Conservation (phyloP, 306 rosid genomes). For the Vigna radiata region DNA sequence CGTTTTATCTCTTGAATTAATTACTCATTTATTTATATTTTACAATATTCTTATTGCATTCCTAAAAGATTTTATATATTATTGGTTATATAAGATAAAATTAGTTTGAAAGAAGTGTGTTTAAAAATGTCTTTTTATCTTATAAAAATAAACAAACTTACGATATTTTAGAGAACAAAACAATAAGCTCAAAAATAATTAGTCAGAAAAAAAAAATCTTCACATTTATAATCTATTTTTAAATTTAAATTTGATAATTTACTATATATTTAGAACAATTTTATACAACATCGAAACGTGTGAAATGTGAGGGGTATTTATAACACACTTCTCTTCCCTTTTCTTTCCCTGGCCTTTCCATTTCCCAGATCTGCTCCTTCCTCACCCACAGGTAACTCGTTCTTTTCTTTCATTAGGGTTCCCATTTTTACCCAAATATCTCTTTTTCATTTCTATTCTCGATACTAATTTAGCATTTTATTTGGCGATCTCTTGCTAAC, state of each 20-base stretch:
- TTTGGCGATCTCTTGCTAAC: background rate
- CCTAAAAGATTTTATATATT: too few relatives aligned
- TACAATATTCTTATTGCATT: too few relatives aligned
- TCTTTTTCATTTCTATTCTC: constrained; percentile 12
- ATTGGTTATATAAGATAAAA: too few relatives aligned
- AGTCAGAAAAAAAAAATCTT: too few relatives aligned
- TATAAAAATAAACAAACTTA: too few relatives aligned
- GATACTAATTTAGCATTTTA: constrained; percentile 36
- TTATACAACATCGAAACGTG: background rate
- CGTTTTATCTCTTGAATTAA: too few relatives aligned
- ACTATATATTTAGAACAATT: background rate
- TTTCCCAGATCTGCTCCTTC: constrained; percentile 50
- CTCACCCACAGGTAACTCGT: constrained; percentile 40
- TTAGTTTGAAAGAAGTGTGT: too few relatives aligned
- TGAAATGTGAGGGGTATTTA: constrained; percentile 35
- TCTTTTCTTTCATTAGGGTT: constrained; percentile 31
- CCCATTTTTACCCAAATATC: background rate
- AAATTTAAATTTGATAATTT: background rate
- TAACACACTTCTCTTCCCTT: constrained; percentile 13
- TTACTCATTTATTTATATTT: too few relatives aligned
- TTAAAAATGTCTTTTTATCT: too few relatives aligned
- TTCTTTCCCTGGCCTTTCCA: constrained; percentile 11
- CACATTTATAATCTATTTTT: too few relatives aligned
- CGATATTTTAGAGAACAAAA: too few relatives aligned
- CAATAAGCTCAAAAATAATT: too few relatives aligned